phyloP scores from a whole-genome alignment of 495 filamentous ascomycete genomes.

The Neurospora tetrasperma region DNA sequence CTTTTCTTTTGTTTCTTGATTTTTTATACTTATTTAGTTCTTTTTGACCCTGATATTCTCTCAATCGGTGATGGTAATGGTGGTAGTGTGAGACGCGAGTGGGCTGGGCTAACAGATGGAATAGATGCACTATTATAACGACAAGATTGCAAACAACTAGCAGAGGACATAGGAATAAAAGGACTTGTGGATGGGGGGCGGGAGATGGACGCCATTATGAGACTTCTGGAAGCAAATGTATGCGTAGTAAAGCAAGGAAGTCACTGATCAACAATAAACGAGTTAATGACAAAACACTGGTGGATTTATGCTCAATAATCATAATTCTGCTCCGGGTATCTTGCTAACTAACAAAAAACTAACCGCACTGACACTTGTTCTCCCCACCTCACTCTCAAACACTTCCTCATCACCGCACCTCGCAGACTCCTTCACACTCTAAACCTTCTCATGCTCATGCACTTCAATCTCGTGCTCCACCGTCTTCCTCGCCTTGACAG shows the following conservation, averaged over 20 bases:
- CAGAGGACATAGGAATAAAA: too few relatives aligned
- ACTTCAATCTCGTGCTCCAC: conserved; percentile 3
- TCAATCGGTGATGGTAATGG: neutral
- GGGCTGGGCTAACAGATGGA: neutral
- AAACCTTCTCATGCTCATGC: conserved; percentile 1
- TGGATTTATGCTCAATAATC: neutral
- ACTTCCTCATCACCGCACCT: neutral
- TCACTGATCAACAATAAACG: too few relatives aligned
- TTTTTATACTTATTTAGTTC: too few relatives aligned
- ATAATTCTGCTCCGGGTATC: neutral
- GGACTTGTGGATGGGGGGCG: too few relatives aligned
- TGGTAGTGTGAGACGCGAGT: neutral
- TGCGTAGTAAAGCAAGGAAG: too few relatives aligned
- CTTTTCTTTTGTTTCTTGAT: neutral
- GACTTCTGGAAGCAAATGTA: too few relatives aligned
- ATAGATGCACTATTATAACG: conserved; percentile 27
- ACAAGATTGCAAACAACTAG: conserved; percentile 26
- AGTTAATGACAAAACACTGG: too few relatives aligned
- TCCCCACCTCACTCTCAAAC: neutral
- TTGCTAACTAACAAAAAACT: neutral
- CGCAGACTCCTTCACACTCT: neutral
- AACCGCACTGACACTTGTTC: neutral
- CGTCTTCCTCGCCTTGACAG: conserved; percentile 21
- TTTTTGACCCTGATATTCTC: neutral
- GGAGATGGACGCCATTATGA: too few relatives aligned